These are phyloP conservation scores for Neurospora sublineolata DNA, from an alignment of 495 filamentous ascomycete species.

Conservation along the genomic window DNA sequence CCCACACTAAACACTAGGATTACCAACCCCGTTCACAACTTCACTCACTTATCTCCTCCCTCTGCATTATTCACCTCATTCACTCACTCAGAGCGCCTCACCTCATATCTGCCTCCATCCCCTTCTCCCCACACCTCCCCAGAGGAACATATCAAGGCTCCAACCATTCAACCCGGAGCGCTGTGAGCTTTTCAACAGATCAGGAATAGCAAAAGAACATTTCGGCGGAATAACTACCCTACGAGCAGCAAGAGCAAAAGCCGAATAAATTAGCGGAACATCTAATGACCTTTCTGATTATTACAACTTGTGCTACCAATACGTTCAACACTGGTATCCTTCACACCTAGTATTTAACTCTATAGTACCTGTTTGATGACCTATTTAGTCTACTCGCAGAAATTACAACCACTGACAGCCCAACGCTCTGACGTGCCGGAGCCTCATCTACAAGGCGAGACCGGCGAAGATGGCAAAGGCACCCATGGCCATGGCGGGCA, in stretches of 20 bases:
- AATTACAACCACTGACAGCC: not conserved
- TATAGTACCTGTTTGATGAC: not conserved
- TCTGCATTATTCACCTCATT: not conserved
- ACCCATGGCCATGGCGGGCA: slow-evolving; percentile 13
- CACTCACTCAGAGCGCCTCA: not conserved
- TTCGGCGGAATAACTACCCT: not conserved
- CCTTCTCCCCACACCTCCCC: not conserved
- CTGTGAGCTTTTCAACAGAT: not conserved
- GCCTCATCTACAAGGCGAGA: slow-evolving; percentile 11
- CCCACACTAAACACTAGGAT: not conserved
- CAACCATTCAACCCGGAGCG: not conserved
- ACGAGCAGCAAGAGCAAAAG: not conserved
- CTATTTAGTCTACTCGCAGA: not conserved
- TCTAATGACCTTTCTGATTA: not conserved
- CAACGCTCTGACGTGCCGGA: not conserved
- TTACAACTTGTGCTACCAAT: not conserved
- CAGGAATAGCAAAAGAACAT: not conserved
- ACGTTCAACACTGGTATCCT: too few relatives aligned
- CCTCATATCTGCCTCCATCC: not conserved
- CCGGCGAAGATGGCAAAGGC: slow-evolving; percentile 17
- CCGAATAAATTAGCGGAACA: not conserved
- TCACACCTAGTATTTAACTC: not conserved
- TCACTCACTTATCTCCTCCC: not conserved
- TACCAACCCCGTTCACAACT: not conserved
- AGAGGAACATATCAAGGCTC: not conserved